A percentile compares a stretch with the other conserved stretches of the same genome.
These are phyloP conservation scores for Prosopis cineraria DNA, from an alignment of 306 rosid genomes.

Conservation along the genomic window DNA sequence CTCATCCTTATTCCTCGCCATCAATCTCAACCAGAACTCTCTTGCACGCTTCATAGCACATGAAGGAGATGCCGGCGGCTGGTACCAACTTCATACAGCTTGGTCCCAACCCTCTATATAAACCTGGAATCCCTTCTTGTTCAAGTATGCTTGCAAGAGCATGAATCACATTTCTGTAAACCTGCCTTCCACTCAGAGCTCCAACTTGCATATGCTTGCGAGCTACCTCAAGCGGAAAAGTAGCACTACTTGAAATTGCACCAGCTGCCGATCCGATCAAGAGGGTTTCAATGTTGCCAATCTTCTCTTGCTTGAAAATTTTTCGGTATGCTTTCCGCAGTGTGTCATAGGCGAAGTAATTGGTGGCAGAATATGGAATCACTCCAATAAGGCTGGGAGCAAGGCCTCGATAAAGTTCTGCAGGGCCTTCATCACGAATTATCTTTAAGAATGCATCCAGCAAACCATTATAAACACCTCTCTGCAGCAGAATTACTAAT, in stretches of 20 bases:
- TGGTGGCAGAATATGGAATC: constrained; percentile 91
- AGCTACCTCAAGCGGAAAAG: constrained; percentile 96
- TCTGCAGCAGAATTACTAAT: constrained; percentile 57
- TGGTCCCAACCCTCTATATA: constrained; percentile 89
- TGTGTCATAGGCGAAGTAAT: constrained; percentile 89
- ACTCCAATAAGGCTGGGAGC: constrained; percentile 93
- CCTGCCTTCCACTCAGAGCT: constrained; percentile 88
- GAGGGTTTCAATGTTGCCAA: constrained; percentile 90
- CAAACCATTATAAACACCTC: constrained; percentile 77
- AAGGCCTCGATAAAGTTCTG: constrained; percentile 89
- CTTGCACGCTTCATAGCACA: constrained; percentile 99
- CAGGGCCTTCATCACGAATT: constrained; percentile 74
- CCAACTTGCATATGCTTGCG: constrained; percentile 99
- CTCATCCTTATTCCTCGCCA: constrained; percentile 52
- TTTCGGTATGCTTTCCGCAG: constrained; percentile 81
- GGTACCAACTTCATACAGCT: constrained; percentile 98
- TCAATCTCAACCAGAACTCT: constrained; percentile 68
- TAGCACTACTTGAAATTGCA: constrained; percentile 86
- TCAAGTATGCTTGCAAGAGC: constrained; percentile 86
- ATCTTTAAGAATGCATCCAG: constrained; percentile 83
- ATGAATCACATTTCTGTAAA: constrained; percentile 75
- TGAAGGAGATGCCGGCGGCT: constrained; percentile 94
- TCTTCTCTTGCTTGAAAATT: constrained; percentile 73
- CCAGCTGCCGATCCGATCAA: constrained; percentile 92
- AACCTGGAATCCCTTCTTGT: constrained; percentile 75